Percentiles rank a stretch among this genome's conserved stretches.
These are phyloP conservation scores for Ramularia endophylla DNA, from an alignment of 2,329 filamentous ascomycete species.

Conservation along the genomic window DNA sequence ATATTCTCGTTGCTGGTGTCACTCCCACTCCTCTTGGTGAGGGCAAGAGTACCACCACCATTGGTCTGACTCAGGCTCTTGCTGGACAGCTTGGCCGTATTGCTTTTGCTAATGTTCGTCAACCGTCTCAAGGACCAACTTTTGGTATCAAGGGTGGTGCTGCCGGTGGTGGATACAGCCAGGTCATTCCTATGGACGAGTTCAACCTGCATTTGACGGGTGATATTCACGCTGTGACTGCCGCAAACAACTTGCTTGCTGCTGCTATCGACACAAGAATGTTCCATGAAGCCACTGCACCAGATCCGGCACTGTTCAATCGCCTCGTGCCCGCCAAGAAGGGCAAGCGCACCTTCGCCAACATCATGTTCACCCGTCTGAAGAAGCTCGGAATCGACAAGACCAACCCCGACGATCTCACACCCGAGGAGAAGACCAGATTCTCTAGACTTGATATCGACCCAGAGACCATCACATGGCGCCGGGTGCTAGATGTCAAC, in stretches of 20 bases:
- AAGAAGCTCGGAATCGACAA: conserved; percentile 96
- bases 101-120: conserved; percentile 92
- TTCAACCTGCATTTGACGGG: conserved; percentile 98
- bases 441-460: conserved; percentile 97
- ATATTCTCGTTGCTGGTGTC: conserved; percentile 90
- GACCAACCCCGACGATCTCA: conserved; percentile 86
- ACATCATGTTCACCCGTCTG: conserved; percentile 85
- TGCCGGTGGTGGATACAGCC: conserved; percentile 94
- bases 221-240: conserved; percentile 95
- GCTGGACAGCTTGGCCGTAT: conserved; percentile 82
- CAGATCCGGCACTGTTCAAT: conserved; percentile 79
- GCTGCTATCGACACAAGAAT: conserved; percentile 97
- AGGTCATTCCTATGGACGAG: conserved; percentile 99
- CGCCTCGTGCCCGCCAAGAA: conserved; percentile 86
- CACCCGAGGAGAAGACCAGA: conserved; percentile 75
- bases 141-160: conserved; percentile 99
- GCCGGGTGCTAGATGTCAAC: conserved; percentile 92
- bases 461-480: conserved; percentile 95
- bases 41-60: conserved; percentile 96
- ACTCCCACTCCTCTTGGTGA: conserved; percentile 95
- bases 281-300: conserved; percentile 95
- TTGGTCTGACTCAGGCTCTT: conserved; percentile 89
- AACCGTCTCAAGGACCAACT: conserved; percentile 94
- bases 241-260: conserved; percentile 93
- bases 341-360: conserved; percentile 77